A percentile compares a stretch with the other conserved stretches of the same genome.
Evolutionary conservation across 371 early-diverging fungal species (phyloP).

Genomic region (Capillidium rhysosporum): DNA sequence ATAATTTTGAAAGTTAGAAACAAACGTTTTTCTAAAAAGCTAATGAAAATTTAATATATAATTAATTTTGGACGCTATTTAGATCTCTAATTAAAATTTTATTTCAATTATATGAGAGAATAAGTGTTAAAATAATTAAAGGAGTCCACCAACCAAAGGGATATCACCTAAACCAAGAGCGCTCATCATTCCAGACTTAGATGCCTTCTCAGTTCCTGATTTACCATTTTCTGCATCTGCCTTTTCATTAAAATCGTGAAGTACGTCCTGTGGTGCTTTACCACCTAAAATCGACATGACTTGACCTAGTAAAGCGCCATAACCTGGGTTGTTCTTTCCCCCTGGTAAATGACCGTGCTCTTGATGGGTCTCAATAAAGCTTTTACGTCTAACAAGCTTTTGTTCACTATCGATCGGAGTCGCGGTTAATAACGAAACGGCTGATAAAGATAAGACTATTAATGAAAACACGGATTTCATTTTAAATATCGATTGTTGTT

Average conservation of each 20-base stretch:
- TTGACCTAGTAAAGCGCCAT: not conserved
- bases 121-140: not conserved
- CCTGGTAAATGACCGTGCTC: conserved; percentile 4
- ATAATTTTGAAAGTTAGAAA: no score
- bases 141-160: not conserved
- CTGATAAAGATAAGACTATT: no score
- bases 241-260: not conserved
- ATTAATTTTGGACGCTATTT: no score
- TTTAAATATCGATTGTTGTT: no score
- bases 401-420: no score
- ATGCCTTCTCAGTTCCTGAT: not conserved
- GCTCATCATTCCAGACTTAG: not conserved
- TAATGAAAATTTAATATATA: no score
- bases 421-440: no score
- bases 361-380: conserved; percentile 2
- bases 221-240: not conserved
- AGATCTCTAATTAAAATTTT: no score
- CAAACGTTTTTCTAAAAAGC: no score
- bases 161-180: not conserved
- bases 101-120: no score
- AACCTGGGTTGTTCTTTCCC: conserved; percentile 1
- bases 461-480: no score
- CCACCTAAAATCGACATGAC: not conserved
- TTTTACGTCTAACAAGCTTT: not conserved
- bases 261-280: not conserved